Conservation (phyloP, 2,329 filamentous ascomycete species). For the Clarireedia homoeocarpa region DNA sequence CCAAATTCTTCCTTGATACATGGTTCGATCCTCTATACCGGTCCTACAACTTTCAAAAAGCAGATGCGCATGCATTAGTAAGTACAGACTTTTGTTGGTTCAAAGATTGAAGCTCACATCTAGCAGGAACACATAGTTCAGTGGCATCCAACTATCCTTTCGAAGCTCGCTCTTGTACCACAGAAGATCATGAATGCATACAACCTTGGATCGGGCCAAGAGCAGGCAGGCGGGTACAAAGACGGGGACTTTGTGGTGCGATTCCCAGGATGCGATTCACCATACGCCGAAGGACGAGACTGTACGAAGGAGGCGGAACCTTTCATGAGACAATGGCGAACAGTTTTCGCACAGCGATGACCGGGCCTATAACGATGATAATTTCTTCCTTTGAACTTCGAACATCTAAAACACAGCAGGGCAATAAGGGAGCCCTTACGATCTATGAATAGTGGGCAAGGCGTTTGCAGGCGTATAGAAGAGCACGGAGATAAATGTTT, state of each 20-base stretch:
- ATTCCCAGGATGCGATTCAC: conserved; percentile 61
- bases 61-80: conserved; percentile 84
- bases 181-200: conserved; percentile 81
- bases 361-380: conserved; percentile 12
- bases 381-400: conserved; percentile 4
- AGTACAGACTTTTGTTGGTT: conserved; percentile 26
- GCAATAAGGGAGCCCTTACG: conserved; percentile 14
- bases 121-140: conserved; percentile 76
- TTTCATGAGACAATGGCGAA: conserved; percentile 29
- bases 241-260: conserved; percentile 80
- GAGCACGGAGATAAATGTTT: conserved; percentile 15
- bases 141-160: conserved; percentile 94
- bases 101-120: conserved; percentile 5
- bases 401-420: conserved; percentile 14
- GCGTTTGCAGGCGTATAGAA: conserved; percentile 24
- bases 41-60: conserved; percentile 93
- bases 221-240: conserved; percentile 57
- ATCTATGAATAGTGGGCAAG: conserved; percentile 24
- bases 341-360: conserved; percentile 24
- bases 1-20: conserved; percentile 83
- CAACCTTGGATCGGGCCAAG: conserved; percentile 34
- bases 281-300: conserved; percentile 41
- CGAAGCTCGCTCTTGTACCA: conserved; percentile 82
- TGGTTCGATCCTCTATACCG: conserved; percentile 96
- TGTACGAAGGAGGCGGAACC: conserved; percentile 62